Base-by-base conservation (phyloP, 495 filamentous ascomycete genomes). In the Cercophora samala region DNA sequence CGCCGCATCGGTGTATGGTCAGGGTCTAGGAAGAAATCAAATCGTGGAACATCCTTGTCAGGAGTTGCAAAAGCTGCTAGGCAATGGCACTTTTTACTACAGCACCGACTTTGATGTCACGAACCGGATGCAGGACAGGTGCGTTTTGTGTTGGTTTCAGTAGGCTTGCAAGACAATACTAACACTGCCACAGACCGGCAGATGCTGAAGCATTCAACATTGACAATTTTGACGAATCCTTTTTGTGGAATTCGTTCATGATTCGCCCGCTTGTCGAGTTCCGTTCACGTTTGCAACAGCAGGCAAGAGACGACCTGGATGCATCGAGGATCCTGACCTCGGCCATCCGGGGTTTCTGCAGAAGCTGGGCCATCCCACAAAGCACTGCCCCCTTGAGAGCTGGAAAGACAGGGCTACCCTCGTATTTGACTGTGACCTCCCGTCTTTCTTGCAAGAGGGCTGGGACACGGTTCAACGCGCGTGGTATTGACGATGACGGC, bases 161-260 rank as follows among this genome's bases (percentile, higher is more conserved):
- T n/a, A 13, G 13, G 5, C 29, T 9, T 29, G 17, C 8, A 22
- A 51, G 1, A 15, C 21, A 54, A 29, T 64, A 11, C 70, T 78
- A 58, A 73, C 70, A 67, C 32, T 58, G 17, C 53, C 66, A 4
- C 68, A 83, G 80, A 68, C 79, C 81, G 59, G 79, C 85, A 73
- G 82, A 90, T 66, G 74, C 76, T 25, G 71, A 86, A 21, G 82
- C 86, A 19, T 93, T 95, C 68, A 90, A 93, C 71, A 89, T 93
- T 64, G 90, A 92, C 65, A 89, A 88, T 62, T 86, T 97, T 32
- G 92, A 99, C 76, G 89, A 91, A 66, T 89, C 90, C 6, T 97
- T 96, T 78, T 78, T 99, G 26, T 99, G 95, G 95, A 99, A 99
- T 70, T 93, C 91, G 11, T 96, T 95, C 78, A 98, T 99, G 93